These are phyloP conservation scores for Acorus gramineus DNA, from an alignment of 106 monocot genomes.

Conservation along the genomic window DNA sequence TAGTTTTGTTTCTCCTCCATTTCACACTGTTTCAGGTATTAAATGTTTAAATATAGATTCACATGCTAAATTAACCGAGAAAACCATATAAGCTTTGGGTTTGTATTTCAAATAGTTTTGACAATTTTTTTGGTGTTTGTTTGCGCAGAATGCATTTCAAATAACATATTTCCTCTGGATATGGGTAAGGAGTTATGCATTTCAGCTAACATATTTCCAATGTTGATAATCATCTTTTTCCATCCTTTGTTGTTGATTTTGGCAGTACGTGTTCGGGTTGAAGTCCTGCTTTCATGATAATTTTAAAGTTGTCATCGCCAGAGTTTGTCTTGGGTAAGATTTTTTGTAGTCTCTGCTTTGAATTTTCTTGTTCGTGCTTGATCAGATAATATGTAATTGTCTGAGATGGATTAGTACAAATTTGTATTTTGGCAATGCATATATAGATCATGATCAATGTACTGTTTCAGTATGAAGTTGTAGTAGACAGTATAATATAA, in stretches of 20 bases:
- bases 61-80: background rate
- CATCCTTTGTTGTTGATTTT: slow-evolving; percentile 1
- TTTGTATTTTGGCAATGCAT: too few species aligned
- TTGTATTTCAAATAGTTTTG: background rate
- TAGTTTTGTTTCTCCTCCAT: slow-evolving; percentile 59
- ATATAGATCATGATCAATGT: too few species aligned
- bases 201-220: background rate
- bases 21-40: slow-evolving; percentile 71
- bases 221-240: background rate
- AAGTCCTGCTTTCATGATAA: slow-evolving; percentile 68
- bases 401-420: too few species aligned
- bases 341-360: background rate
- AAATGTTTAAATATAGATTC: too few species aligned
- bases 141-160: slow-evolving; percentile 84
- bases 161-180: slow-evolving; percentile 79
- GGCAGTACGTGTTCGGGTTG: slow-evolving; percentile 74
- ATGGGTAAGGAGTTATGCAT: slow-evolving; percentile 41
- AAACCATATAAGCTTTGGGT: background rate
- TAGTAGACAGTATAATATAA: too few species aligned
- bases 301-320: slow-evolving; percentile 18
- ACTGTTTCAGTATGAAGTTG: too few species aligned
- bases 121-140: background rate
- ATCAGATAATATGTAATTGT: too few species aligned
- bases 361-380: background rate
- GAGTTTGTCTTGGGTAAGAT: slow-evolving; percentile 62